These are phyloP conservation scores for Psilocybe sp. DNA, from an alignment of 768 basidiomycete genomes.

Conservation along the genomic window DNA sequence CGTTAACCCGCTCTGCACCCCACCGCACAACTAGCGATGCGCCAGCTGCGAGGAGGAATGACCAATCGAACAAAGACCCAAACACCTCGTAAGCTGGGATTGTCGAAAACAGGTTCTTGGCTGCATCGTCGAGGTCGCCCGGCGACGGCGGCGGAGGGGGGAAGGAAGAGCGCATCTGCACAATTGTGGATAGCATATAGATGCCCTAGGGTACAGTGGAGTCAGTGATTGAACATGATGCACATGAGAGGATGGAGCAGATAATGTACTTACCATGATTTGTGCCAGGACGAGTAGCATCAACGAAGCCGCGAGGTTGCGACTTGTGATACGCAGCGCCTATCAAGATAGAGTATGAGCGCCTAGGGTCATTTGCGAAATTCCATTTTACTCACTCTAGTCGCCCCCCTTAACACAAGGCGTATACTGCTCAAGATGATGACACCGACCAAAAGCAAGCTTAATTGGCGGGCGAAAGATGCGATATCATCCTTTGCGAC, in stretches of 20 bases:
- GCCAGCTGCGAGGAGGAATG: constrained; percentile 61
- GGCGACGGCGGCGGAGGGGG: constrained; percentile 48
- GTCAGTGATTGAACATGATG: neutral
- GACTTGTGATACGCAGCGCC: constrained; percentile 63
- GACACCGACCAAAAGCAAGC: constrained; percentile 68
- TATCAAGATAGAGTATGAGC: constrained; percentile 16
- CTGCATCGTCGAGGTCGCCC: constrained; percentile 3
- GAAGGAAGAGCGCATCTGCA: constrained; percentile 80
- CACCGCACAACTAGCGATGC: constrained; percentile 48
- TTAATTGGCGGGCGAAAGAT: constrained; percentile 46
- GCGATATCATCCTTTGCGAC: constrained; percentile 33
- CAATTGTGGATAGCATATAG: constrained; percentile 78
- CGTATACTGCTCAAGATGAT: constrained; percentile 76
- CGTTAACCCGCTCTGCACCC: constrained; percentile 45
- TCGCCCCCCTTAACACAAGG: constrained; percentile 65
- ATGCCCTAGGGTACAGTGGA: constrained; percentile 52
- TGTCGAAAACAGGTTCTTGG: constrained; percentile 61
- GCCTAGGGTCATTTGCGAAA: neutral
- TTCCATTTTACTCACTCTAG: constrained; percentile 38
- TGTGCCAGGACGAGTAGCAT: constrained; percentile 79
- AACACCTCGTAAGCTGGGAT: constrained; percentile 75
- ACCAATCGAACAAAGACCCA: constrained; percentile 70
- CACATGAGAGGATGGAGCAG: constrained; percentile 1
- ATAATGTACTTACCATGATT: constrained; percentile 61
- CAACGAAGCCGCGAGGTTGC: constrained; percentile 69